These are phyloP conservation scores for Pholiota conissans DNA, from an alignment of 768 basidiomycete species.

Conservation along the genomic window DNA sequence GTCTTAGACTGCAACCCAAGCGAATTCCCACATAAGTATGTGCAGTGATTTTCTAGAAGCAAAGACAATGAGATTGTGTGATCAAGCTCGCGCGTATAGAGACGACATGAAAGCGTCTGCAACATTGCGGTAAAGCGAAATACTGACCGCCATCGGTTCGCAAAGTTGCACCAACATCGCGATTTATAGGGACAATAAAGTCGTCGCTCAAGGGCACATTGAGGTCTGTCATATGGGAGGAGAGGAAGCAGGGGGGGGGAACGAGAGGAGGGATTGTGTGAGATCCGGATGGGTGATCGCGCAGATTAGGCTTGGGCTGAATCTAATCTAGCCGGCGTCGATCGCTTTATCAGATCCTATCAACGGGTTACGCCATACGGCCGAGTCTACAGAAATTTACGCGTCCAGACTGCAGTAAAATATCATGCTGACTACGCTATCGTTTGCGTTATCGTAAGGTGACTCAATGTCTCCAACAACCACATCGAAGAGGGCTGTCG, in stretches of 20 bases:
- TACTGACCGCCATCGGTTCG: slow-evolving; percentile 38
- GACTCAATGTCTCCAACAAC: background rate
- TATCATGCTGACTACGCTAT: slow-evolving; percentile 11
- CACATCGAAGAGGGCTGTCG: slow-evolving; percentile 41
- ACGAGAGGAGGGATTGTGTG: background rate
- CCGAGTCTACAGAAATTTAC: slow-evolving; percentile 6
- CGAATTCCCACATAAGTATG: slow-evolving; percentile 96
- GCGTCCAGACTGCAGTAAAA: slow-evolving; percentile 4
- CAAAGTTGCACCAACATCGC: slow-evolving; percentile 42
- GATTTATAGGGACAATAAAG: slow-evolving; percentile 59
- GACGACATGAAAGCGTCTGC: background rate
- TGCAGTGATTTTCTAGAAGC: slow-evolving; percentile 51
- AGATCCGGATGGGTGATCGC: slow-evolving; percentile 12
- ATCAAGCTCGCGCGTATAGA: background rate
- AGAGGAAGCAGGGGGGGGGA: background rate
- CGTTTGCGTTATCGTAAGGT: slow-evolving; percentile 5
- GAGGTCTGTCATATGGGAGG: slow-evolving; percentile 15
- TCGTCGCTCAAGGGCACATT: slow-evolving; percentile 45
- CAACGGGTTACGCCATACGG: background rate
- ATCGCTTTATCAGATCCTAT: slow-evolving; percentile 9
- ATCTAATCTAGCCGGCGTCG: slow-evolving; percentile 18
- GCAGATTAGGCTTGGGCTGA: slow-evolving; percentile 19
- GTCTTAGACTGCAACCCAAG: slow-evolving; percentile 80
- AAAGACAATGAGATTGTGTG: background rate
- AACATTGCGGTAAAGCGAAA: background rate